Percentiles rank a stretch among this genome's conserved stretches.
phyloP scores from a whole-genome alignment of 139 green algal genomes.

The Chlamydomonas sp. region DNA sequence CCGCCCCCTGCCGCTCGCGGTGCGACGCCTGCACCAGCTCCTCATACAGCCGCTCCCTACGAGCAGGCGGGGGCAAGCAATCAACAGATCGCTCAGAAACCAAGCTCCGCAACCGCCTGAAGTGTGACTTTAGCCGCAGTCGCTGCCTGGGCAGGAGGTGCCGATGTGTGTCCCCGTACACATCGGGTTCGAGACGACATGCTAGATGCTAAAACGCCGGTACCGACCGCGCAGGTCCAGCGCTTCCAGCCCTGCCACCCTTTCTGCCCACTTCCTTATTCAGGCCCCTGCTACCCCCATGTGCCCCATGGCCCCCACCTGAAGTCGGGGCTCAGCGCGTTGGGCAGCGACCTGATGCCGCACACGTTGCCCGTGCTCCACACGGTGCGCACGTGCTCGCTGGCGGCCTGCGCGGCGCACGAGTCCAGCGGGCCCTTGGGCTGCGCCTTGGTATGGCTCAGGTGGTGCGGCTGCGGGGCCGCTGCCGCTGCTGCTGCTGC shows the following conservation, averaged over 20 bases:
- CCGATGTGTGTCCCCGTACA: too few species aligned
- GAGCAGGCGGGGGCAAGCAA: neutral
- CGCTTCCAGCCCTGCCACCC: too few species aligned
- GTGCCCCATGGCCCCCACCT: neutral
- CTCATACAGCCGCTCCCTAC: constrained; percentile 30
- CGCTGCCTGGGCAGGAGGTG: too few species aligned
- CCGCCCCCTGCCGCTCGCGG: neutral
- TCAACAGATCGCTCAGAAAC: too few species aligned
- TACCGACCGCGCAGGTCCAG: too few species aligned
- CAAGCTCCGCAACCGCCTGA: too few species aligned
- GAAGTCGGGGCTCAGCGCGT: constrained; percentile 30
- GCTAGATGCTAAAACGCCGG: too few species aligned
- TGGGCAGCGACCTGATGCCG: constrained; percentile 31
- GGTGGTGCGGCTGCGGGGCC: constrained; percentile 4
- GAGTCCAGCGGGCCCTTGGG: constrained; percentile 30
- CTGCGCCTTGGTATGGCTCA: constrained; percentile 6
- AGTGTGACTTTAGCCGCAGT: too few species aligned
- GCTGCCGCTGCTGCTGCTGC: neutral
- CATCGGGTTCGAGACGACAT: too few species aligned
- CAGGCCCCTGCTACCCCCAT: neutral
- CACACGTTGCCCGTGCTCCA: constrained; percentile 26
- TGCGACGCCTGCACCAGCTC: constrained; percentile 25
- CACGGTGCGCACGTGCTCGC: constrained; percentile 22
- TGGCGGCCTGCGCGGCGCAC: constrained; percentile 5
- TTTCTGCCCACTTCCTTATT: too few species aligned